phyloP scores from a whole-genome alignment of 176 grass and related monocot species.

The Luzula sylvatica region DNA sequence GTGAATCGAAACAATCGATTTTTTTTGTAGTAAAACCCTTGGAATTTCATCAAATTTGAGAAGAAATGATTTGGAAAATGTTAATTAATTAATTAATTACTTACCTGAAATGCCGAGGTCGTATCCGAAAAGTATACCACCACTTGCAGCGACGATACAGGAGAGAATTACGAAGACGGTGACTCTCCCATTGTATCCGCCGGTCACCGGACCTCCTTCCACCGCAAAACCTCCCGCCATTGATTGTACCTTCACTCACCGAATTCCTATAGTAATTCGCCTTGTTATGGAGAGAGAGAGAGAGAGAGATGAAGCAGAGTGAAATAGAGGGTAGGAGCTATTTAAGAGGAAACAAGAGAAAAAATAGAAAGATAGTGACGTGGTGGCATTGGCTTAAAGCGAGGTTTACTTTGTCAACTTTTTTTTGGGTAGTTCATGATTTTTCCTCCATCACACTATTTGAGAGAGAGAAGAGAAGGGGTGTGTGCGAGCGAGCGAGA shows the following conservation, averaged over 20 bases:
- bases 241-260: slow-evolving; percentile 28
- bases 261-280: not conserved
- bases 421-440: too few species aligned
- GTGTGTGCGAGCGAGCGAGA: too few species aligned
- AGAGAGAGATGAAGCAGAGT: not conserved
- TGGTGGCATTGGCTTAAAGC: too few species aligned
- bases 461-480: too few species aligned
- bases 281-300: not conserved
- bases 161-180: slow-evolving; percentile 60
- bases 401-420: too few species aligned
- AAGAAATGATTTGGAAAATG: too few species aligned
- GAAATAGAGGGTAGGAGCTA: not conserved
- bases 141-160: slow-evolving; percentile 65
- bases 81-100: too few species aligned
- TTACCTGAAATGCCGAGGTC: slow-evolving; percentile 90
- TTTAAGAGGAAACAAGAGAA: not conserved
- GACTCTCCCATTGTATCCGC: slow-evolving; percentile 51
- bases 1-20: too few species aligned
- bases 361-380: not conserved
- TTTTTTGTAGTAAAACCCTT: too few species aligned
- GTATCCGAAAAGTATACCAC: slow-evolving; percentile 88
- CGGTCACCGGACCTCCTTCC: slow-evolving; percentile 16
- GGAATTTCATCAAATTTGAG: too few species aligned
- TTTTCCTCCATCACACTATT: too few species aligned
- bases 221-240: slow-evolving; percentile 38